Evolutionary conservation across 1,284 basidiomycete genomes (phyloP), one percentile per base, ranked within the genome.

Genomic region (Phellopilus nigrolimitatus): DNA sequence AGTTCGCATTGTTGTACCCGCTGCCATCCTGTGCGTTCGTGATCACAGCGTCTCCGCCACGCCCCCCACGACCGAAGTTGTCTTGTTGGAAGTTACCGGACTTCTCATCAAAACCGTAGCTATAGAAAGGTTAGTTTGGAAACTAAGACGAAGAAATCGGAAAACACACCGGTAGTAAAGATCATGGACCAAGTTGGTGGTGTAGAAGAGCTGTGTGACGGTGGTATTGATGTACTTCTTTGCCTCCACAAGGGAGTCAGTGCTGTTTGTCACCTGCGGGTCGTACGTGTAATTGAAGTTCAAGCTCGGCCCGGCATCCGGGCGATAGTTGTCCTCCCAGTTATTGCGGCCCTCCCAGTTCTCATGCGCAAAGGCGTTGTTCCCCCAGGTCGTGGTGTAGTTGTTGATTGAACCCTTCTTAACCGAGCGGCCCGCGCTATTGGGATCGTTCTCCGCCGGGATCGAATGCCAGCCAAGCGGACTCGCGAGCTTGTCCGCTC

Each of bases 31-130:
- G 93, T 1, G 95, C 94, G 62, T 95, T 95, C 49, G 91, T 84
- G 58, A 97, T 92, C 57, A 98, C 91, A 38, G 84, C 93, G 61
- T 98, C 95, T 56, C 80, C 80, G 62, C 90, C 93, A 53, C 72
- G 71, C 36, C 95, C 95, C 28, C 94, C 95, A 46, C 84, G 82
- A 1, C 84, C 91, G 64, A 93, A 94, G 81, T 98, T 97, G 78
- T 91, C 77, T 65, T 95, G 90, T 70, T 98, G 95, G 85, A 98
- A 98, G 78, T 98, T 98, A 33, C 95, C 93, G 2, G 91, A 75
- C 6, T 80, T 76, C 68, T 97, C 94, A 64, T 89, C 88, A 67
- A 97, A 97, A 24, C 94, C 94, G 57, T 93, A 87, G 37, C 82
- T 55, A 12, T 3, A 33, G n/a, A 37, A 37, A 3, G 7, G 19